Percentiles rank a stretch among this genome's conserved stretches.
Evolutionary conservation across 208 protist genomes (phyloP).

Genomic region (Crithidia sp.): DNA sequence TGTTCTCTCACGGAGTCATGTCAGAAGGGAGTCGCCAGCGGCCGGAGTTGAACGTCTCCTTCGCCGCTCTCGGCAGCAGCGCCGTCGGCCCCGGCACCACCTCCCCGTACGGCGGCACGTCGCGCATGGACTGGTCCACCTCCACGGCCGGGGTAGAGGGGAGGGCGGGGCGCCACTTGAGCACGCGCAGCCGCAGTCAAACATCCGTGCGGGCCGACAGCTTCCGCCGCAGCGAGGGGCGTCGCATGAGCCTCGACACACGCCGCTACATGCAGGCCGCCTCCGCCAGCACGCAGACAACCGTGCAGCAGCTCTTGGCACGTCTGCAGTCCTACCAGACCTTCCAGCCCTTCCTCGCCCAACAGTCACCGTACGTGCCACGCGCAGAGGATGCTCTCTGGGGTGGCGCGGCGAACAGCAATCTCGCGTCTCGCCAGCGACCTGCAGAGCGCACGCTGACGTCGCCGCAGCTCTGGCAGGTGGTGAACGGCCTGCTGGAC

Average conservation of each 20-base stretch:
- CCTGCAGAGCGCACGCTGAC: slow-evolving; percentile 13
- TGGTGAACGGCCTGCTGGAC: slow-evolving; percentile 49
- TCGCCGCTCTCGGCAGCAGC: slow-evolving; percentile 6
- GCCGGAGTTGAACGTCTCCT: slow-evolving; percentile 19
- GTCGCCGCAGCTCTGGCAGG: slow-evolving; percentile 39
- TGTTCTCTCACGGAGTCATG: neutral
- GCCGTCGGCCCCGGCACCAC: neutral
- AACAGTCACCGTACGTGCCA: slow-evolving; percentile 22
- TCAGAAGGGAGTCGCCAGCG: neutral
- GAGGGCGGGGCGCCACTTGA: neutral
- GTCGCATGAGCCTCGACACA: slow-evolving; percentile 34
- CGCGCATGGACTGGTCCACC: slow-evolving; percentile 11
- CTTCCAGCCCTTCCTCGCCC: slow-evolving; percentile 59
- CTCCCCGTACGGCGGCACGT: neutral
- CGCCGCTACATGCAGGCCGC: slow-evolving; percentile 44
- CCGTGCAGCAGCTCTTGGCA: slow-evolving; percentile 49
- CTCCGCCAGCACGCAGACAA: slow-evolving; percentile 29
- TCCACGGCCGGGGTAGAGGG: slow-evolving; percentile 1
- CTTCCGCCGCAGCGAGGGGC: slow-evolving; percentile 29
- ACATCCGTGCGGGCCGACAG: slow-evolving; percentile 21
- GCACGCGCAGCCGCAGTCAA: slow-evolving; percentile 11
- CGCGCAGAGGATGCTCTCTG: neutral
- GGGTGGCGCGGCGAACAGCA: neutral
- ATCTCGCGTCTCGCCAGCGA: neutral
- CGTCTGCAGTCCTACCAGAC: slow-evolving; percentile 69